These are phyloP conservation scores for Carallia pectinifolia DNA, from an alignment of 345 rosid species.

Conservation along the genomic window DNA sequence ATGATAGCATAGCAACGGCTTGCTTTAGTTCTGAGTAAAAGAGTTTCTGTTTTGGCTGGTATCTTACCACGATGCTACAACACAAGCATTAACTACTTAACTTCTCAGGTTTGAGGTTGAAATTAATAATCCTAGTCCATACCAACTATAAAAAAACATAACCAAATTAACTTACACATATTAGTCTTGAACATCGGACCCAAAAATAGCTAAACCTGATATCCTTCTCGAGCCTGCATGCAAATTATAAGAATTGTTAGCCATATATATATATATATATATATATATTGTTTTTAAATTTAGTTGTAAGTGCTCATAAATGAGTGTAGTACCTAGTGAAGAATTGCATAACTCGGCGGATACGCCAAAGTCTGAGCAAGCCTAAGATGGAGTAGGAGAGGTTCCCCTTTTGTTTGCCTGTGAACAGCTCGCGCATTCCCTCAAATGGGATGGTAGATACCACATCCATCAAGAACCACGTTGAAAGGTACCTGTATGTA, in stretches of 20 bases:
- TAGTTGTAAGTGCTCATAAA: too few species aligned
- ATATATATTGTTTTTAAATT: too few species aligned
- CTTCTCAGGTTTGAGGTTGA: too few species aligned
- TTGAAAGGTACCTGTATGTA: conserved; percentile 59
- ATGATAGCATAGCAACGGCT: neutral
- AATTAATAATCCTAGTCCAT: too few species aligned
- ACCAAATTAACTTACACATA: conserved; percentile 45
- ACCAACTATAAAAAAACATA: too few species aligned
- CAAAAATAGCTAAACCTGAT: conserved; percentile 80
- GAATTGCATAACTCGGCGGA: conserved; percentile 70
- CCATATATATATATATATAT: too few species aligned
- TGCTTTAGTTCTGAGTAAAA: neutral
- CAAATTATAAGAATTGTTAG: neutral
- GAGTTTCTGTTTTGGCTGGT: too few species aligned
- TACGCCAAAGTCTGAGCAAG: conserved; percentile 80
- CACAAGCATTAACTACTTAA: too few species aligned
- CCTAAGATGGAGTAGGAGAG: conserved; percentile 60
- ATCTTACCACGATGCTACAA: too few species aligned
- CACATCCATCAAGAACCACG: conserved; percentile 95
- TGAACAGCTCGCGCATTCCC: conserved; percentile 53
- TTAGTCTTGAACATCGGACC: conserved; percentile 69
- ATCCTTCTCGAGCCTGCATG: conserved; percentile 82
- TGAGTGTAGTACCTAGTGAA: conserved; percentile 57
- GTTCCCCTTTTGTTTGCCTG: conserved; percentile 46
- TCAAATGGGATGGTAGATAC: conserved; percentile 89